Conservation (phyloP, 768 basidiomycete genomes). For the Crassisporium funariophilum region DNA sequence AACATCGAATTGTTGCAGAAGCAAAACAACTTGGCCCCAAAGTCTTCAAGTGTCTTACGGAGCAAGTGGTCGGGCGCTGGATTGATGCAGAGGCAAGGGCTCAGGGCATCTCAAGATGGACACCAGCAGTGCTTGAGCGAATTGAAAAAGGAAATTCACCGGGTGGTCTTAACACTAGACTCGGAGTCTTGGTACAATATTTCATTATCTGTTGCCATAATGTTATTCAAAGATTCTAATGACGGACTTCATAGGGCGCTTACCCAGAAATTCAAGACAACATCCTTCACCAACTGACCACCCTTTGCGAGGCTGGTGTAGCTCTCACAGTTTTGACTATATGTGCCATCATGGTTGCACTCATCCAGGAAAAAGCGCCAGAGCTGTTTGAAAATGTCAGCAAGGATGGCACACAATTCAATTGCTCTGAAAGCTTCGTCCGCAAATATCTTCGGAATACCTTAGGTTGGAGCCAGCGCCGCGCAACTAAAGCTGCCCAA, state of each 20-base stretch:
- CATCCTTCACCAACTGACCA: neutral
- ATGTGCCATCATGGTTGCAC: neutral
- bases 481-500: constrained; percentile 34
- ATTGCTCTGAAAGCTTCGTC: constrained; percentile 2
- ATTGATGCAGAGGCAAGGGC: constrained; percentile 1
- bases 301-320: neutral
- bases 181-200: constrained; percentile 8
- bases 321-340: neutral
- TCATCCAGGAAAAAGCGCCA: neutral
- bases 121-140: neutral
- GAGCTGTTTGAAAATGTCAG: neutral
- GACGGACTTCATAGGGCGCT: neutral
- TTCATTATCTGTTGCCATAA: too few relatives aligned
- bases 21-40: constrained; percentile 5
- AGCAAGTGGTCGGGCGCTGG: constrained; percentile 8
- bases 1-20: constrained; percentile 1
- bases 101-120: constrained; percentile 1
- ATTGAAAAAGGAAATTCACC: constrained; percentile 7
- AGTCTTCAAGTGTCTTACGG: neutral
- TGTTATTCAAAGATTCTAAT: too few relatives aligned
- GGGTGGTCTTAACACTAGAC: constrained; percentile 1
- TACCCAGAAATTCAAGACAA: neutral
- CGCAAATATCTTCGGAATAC: constrained; percentile 10
- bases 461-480: constrained; percentile 26
- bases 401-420: neutral